Conservation (phyloP, 2,329 filamentous ascomycete species). For the Aspergillus sp. region DNA sequence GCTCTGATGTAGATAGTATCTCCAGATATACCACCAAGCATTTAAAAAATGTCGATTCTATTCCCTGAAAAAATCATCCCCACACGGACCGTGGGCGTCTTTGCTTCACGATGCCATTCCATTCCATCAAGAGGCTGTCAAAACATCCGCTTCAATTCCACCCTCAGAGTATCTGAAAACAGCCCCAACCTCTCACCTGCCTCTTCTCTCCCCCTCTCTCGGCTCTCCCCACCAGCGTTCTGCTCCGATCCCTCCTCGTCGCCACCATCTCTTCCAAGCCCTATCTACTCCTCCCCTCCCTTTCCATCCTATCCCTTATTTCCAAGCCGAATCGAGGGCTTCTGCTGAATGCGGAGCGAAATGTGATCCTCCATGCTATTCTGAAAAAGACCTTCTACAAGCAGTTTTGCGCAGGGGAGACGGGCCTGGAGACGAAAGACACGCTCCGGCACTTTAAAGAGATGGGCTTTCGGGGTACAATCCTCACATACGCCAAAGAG, state of each 20-base stretch:
- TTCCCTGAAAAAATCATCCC: too few species aligned
- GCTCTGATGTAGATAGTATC: too few species aligned
- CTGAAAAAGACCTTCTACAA: constrained; percentile 68
- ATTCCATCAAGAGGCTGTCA: too few species aligned
- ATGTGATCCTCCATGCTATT: constrained; percentile 64
- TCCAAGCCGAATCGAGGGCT: constrained; percentile 48
- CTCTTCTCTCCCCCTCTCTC: too few species aligned
- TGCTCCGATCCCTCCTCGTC: constrained; percentile 41
- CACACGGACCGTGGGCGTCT: too few species aligned
- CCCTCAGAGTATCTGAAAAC: too few species aligned
- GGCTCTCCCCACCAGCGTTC: constrained; percentile 25
- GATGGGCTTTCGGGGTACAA: constrained; percentile 77
- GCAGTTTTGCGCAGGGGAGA: constrained; percentile 86
- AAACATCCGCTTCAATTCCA: too few species aligned
- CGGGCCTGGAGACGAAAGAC: constrained; percentile 57
- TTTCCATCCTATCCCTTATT: constrained; percentile 63
- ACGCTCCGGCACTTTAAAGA: constrained; percentile 63
- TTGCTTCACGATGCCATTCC: too few species aligned
- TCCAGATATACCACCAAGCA: too few species aligned
- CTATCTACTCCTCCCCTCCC: constrained; percentile 63
- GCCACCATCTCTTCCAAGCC: constrained; percentile 46
- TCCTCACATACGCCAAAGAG: constrained; percentile 78
- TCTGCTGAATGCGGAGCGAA: constrained; percentile 68
- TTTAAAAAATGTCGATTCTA: too few species aligned
- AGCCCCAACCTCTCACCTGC: too few species aligned